Evolutionary conservation across 495 filamentous ascomycete species (phyloP).

Genomic region (Penicillium diatomitis): DNA sequence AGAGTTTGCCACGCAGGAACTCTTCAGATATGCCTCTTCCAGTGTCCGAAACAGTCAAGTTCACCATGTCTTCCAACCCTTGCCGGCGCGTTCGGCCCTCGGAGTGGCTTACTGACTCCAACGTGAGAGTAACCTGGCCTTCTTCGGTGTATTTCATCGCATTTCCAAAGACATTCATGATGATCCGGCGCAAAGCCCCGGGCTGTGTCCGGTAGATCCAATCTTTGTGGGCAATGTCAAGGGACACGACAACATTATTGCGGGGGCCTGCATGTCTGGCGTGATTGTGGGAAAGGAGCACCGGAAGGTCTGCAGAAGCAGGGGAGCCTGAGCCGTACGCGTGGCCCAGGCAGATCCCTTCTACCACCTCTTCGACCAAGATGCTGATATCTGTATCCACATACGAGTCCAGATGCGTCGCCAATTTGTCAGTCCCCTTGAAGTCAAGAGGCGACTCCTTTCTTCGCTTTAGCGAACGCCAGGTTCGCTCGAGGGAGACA

Average conservation of each 20-base stretch:
- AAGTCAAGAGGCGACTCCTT: constrained; percentile 21
- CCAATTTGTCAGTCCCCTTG: constrained; percentile 23
- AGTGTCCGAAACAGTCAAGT: constrained; percentile 53
- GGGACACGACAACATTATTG: constrained; percentile 44
- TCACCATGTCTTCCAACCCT: constrained; percentile 30
- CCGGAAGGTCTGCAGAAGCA: constrained; percentile 19
- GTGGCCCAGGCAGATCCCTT: constrained; percentile 45
- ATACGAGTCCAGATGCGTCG: constrained; percentile 36
- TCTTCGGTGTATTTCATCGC: constrained; percentile 67
- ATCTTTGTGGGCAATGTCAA: constrained; percentile 53
- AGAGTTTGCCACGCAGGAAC: constrained; percentile 59
- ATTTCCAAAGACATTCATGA: constrained; percentile 80
- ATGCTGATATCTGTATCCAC: constrained; percentile 35
- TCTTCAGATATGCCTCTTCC: constrained; percentile 68
- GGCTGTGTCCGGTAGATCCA: constrained; percentile 62
- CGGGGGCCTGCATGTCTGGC: constrained; percentile 2
- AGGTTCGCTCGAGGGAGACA: constrained; percentile 43
- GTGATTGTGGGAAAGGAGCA: constrained; percentile 7
- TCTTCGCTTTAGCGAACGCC: constrained; percentile 29
- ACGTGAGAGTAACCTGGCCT: constrained; percentile 54
- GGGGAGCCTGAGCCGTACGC: constrained; percentile 28
- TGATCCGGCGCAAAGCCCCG: constrained; percentile 61
- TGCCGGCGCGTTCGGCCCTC: constrained; percentile 25
- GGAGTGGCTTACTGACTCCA: constrained; percentile 38
- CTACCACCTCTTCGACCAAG: constrained; percentile 41